Base-by-base conservation (phyloP, 2,329 filamentous ascomycete species). In the Byssothecium circinans region DNA sequence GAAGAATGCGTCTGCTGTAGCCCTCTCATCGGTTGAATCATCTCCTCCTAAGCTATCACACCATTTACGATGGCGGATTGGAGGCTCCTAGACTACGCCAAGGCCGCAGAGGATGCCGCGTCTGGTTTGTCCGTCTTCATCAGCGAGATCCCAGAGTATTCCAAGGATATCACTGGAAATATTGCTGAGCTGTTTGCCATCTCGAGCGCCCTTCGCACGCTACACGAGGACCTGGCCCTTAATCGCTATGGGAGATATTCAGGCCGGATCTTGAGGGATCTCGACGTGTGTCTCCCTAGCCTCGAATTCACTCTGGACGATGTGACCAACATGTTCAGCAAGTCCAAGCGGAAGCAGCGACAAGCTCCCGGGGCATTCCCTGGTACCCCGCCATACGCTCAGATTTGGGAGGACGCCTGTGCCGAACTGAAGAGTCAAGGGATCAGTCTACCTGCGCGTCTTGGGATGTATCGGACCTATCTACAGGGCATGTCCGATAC, bases 131-230 rank as follows among this genome's bases (percentile, higher is more conserved):
- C 71, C 50, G 60, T 68, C 34, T 81, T 83, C 62, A 68, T 78
- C 41, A 70, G 71, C 46, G 73, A 75, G 54, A 74, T 83, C 40
- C 75, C 78, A 7, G 72, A 79, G 43, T 68, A 77, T 56, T 71
- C 75, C 27, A 74, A 76, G 25, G 76, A 80, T 35, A 79, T 84
- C 56, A 80, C 79, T 19, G 71, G 71, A 25, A 65, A 79, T 22
- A 78, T 84, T 43, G 74, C 77, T 45, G 74, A 81, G 50, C 72
- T 84, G 19, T 82, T 79, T 59, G 73, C 74, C 42, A 78, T 84
- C 61, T 79, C 78, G 46, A 72, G 75, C 39, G 72, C 70, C 8
- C 68, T 85, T 19, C 74, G 75, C 37, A 69, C 68, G 34, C 66
- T 84, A 32, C 73, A 79, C 34, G 69, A 70, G 41, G 64, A 74